Evolutionary conservation across 2,329 filamentous ascomycete genomes (phyloP), one percentile per base, ranked within the genome.

Genomic region (Leptodontidium sp.): DNA sequence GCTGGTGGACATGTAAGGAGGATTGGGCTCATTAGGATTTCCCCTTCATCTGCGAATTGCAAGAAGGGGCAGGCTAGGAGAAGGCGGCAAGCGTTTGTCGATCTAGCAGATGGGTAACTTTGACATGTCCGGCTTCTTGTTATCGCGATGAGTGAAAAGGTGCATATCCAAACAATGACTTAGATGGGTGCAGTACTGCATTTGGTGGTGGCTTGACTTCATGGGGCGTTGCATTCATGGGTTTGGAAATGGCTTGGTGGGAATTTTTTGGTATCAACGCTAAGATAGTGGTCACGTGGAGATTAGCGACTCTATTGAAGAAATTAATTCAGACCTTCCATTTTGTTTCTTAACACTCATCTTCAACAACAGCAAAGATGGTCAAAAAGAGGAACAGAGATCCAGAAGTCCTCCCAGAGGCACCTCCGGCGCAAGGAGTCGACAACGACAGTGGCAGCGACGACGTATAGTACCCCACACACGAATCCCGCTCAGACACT

Each of bases 311-410:
- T 2, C 21, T 59, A 45, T 24, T 26, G 57, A 59, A 59, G 57
- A 59, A 53, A 52, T 57, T 62, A 49, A 40, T 63, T 59, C 50
- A 49, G 58, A 21, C 52, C 45, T 24, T 50, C 15, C 40, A 32
- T n/a, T 14, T 43, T 45, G 35, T 24, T 45, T 26, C 57, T 45
- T 8, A 17, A 43, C 38, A 15, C 3, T 26, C 38, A 45, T 26
- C 57, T 43, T 59, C 57, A 35, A 43, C 57, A 43, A 9, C 35
- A 26, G 21, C 57, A 45, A 77, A 66, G 71, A 79, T 79, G 78
- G 78, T 79, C 59, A 78, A 76, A 70, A 79, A 79, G 59, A 75
- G 77, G 70, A 71, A 71, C 45, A 73, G 77, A 74, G 78, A 79
- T 71, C 70, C 74, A 21, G 77, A 79, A 59, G 72, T 75, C 45